Conservation (phyloP, 2,329 filamentous ascomycete species). For the Nothophoma quercina region DNA sequence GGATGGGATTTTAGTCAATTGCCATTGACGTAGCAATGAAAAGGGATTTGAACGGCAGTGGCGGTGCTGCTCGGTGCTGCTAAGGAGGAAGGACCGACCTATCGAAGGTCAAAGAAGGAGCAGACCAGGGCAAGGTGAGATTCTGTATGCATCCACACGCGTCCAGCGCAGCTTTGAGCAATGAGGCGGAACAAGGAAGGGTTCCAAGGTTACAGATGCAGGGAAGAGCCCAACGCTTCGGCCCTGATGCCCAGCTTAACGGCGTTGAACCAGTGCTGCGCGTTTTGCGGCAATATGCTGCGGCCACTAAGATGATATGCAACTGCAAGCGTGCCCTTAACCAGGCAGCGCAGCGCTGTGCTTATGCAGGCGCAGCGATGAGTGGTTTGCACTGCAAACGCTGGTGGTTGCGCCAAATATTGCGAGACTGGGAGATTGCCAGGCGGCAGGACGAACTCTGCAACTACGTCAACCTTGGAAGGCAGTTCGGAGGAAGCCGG, state of each 20-base stretch:
- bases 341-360: conserved; percentile 11
- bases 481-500: conserved; percentile 2
- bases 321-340: conserved; percentile 18
- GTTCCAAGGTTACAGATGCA: conserved; percentile 7
- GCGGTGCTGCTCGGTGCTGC: too few relatives aligned
- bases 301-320: conserved; percentile 7
- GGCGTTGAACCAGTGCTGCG: conserved; percentile 8
- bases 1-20: conserved; percentile 30
- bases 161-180: not conserved
- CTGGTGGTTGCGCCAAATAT: conserved; percentile 12
- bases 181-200: conserved; percentile 19
- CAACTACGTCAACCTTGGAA: conserved; percentile 6
- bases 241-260: conserved; percentile 24
- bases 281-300: conserved; percentile 17
- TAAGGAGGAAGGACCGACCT: conserved; percentile 9
- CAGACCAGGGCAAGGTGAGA: conserved; percentile 4
- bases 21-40: conserved; percentile 32
- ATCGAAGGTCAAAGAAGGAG: conserved; percentile 10
- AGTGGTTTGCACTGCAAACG: conserved; percentile 10
- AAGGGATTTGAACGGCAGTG: not conserved
- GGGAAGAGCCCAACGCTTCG: conserved; percentile 26
- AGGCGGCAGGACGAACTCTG: conserved; percentile 7
- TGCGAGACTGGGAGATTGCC: conserved; percentile 10
- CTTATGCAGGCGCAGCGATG: conserved; percentile 14
- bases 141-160: conserved; percentile 9